Percentiles rank a stretch among this genome's conserved stretches.
These are phyloP conservation scores for Penicillium rolfsii DNA, from an alignment of 2,329 filamentous ascomycete species.

Conservation along the genomic window DNA sequence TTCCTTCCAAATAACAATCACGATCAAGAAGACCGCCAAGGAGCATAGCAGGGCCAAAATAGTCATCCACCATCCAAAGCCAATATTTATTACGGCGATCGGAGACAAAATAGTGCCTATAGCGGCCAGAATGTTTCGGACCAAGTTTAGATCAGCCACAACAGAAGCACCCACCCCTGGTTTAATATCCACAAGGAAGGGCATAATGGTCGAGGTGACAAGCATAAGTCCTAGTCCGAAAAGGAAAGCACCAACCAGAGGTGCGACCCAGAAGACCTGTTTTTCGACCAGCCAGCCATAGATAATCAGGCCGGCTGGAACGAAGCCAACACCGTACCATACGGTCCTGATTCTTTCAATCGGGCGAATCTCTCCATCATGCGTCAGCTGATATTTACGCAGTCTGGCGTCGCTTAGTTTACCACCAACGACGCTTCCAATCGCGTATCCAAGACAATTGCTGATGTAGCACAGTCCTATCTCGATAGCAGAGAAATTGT, in stretches of 20 bases:
- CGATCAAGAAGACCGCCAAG: neutral
- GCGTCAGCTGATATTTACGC: neutral
- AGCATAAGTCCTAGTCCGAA: slow-evolving; percentile 20
- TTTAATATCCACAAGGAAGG: slow-evolving; percentile 16
- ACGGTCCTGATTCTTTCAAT: neutral
- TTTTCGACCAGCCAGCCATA: neutral
- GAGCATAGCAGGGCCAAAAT: neutral
- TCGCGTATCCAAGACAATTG: neutral
- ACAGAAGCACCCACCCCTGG: slow-evolving; percentile 17
- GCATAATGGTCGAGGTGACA: slow-evolving; percentile 18
- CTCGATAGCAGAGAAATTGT: slow-evolving; percentile 43
- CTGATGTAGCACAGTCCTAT: slow-evolving; percentile 24
- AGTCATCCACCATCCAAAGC: neutral
- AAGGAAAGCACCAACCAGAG: slow-evolving; percentile 15
- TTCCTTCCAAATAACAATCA: slow-evolving; percentile 2
- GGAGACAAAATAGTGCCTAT: slow-evolving; percentile 7
- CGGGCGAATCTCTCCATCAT: neutral
- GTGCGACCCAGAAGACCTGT: neutral
- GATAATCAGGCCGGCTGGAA: neutral
- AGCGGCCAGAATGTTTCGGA: slow-evolving; percentile 16
- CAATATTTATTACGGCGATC: neutral
- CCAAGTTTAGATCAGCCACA: slow-evolving; percentile 17
- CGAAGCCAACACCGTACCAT: neutral
- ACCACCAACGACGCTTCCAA: neutral
- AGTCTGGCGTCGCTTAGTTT: neutral